These are phyloP conservation scores for Scheffersomyces coipomensis DNA, from an alignment of 805 yeast species.

Conservation along the genomic window DNA sequence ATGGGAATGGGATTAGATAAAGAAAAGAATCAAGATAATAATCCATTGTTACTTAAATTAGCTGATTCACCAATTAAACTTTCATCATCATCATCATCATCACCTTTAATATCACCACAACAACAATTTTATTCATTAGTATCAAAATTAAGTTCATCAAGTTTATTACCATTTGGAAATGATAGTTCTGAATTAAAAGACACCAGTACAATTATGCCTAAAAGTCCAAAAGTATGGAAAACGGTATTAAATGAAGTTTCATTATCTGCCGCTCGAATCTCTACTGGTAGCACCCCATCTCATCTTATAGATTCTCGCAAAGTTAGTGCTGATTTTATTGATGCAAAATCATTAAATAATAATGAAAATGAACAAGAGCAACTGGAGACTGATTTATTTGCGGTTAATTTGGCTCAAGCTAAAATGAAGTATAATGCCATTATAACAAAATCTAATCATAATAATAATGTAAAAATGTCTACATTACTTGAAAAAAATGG, in stretches of 20 bases:
- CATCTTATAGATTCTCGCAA: constrained; percentile 19
- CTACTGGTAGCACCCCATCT: constrained; percentile 28
- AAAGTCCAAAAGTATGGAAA: constrained; percentile 21
- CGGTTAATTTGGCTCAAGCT: constrained; percentile 17
- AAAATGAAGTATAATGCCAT: constrained; percentile 10
- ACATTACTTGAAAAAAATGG: too few species aligned
- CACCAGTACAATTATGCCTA: background rate
- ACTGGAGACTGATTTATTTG: constrained; percentile 19
- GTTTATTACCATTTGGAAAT: background rate
- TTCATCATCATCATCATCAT: background rate
- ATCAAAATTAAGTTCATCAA: background rate
- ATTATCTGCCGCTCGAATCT: constrained; percentile 34
- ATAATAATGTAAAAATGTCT: too few species aligned
- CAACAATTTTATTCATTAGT: background rate
- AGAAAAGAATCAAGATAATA: background rate
- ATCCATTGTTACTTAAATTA: background rate
- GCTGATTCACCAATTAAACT: too few species aligned
- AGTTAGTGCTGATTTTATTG: constrained; percentile 27
- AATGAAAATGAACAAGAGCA: constrained; percentile 6
- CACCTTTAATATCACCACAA: background rate
- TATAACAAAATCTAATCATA: too few species aligned
- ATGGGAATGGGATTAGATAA: background rate
- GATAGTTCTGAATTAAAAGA: background rate
- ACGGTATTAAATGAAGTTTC: constrained; percentile 31
- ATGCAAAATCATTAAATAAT: constrained; percentile 13